phyloP scores from a whole-genome alignment of 2,329 filamentous ascomycete species.

The Xylaria polymorpha region DNA sequence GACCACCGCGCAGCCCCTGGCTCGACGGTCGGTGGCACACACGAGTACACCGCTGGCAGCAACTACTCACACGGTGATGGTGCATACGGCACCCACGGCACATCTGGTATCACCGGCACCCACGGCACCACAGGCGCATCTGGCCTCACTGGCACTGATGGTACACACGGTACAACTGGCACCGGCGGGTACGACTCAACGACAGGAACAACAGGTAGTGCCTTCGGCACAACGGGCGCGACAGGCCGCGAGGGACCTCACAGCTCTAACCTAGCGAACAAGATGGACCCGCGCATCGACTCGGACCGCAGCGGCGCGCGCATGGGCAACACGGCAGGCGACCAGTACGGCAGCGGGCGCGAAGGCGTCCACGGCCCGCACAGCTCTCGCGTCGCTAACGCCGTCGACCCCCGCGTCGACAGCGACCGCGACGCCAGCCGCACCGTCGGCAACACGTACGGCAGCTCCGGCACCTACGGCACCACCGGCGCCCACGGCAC shows the following conservation, averaged over 20 bases:
- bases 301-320: constrained; percentile 56
- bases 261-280: constrained; percentile 60
- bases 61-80: constrained; percentile 38
- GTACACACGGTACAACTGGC: not conserved
- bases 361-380: constrained; percentile 57
- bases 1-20: constrained; percentile 49
- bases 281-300: constrained; percentile 65
- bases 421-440: constrained; percentile 59
- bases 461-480: constrained; percentile 46
- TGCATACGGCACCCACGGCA: constrained; percentile 35
- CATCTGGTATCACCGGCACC: not conserved
- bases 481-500: constrained; percentile 43
- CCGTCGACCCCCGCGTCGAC: constrained; percentile 63
- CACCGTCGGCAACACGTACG: constrained; percentile 51
- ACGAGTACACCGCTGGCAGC: constrained; percentile 41
- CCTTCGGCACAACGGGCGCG: constrained; percentile 40
- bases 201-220: constrained; percentile 51
- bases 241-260: constrained; percentile 57
- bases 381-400: constrained; percentile 58
- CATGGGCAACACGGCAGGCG: constrained; percentile 46
- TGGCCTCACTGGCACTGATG: not conserved
- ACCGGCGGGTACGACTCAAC: constrained; percentile 13
- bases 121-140: not conserved
- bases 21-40: constrained; percentile 42
- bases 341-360: constrained; percentile 47